Evolutionary conservation across 225 moss, liverwort and hornwort genomes (phyloP).

Genomic region (Thuidium tamariscinum): DNA sequence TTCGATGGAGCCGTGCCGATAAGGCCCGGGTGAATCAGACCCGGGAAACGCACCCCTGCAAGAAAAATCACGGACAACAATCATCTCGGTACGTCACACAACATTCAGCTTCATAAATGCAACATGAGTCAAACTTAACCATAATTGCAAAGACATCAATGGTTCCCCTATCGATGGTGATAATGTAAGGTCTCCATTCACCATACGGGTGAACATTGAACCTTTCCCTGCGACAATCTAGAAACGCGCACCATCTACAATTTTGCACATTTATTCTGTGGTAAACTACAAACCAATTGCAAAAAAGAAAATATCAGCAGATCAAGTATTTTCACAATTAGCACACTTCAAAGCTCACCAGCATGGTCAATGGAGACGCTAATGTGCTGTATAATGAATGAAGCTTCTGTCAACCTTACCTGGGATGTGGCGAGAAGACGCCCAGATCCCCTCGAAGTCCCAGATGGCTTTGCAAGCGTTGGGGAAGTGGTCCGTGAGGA

Average conservation of each 20-base stretch:
- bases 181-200: neutral
- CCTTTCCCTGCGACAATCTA: neutral
- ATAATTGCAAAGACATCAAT: neutral
- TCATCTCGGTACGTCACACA: neutral
- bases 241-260: neutral
- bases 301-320: neutral
- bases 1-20: constrained; percentile 84
- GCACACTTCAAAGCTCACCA: neutral
- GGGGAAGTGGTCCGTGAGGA: constrained; percentile 86
- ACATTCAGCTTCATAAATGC: neutral
- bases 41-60: constrained; percentile 75
- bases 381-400: neutral
- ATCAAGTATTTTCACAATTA: neutral
- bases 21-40: constrained; percentile 77
- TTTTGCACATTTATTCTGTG: neutral
- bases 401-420: constrained; percentile 8
- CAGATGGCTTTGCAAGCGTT: constrained; percentile 81
- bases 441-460: constrained; percentile 79
- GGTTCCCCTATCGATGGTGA: neutral
- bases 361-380: neutral
- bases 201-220: neutral
- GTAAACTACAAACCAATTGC: neutral
- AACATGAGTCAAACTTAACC: neutral
- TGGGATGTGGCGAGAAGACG: constrained; percentile 81
- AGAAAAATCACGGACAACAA: neutral